These are phyloP conservation scores for Alternaria sp. DNA, from an alignment of 2,329 filamentous ascomycete genomes.

Conservation along the genomic window DNA sequence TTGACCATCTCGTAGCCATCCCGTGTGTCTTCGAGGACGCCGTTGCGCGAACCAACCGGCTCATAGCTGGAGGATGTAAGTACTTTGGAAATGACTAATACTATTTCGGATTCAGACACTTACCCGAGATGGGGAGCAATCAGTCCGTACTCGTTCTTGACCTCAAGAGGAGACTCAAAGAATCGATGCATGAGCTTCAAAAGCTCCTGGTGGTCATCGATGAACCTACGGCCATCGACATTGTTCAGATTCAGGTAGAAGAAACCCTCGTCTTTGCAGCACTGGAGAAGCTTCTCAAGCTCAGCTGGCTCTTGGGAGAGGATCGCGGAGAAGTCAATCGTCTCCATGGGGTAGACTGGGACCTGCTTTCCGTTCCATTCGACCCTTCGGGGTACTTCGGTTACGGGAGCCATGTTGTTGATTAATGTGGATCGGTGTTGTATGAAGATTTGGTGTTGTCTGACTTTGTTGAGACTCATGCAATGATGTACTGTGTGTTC, in stretches of 20 bases:
- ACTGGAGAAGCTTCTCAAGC: conserved; percentile 61
- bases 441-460: neutral
- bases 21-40: conserved; percentile 41
- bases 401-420: conserved; percentile 35
- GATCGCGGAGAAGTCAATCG: conserved; percentile 61
- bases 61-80: conserved; percentile 23
- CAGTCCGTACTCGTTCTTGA: conserved; percentile 66
- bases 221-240: conserved; percentile 63
- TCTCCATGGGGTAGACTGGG: conserved; percentile 50
- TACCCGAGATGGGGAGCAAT: conserved; percentile 63
- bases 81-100: neutral
- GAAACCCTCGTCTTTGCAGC: conserved; percentile 63
- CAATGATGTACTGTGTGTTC: neutral
- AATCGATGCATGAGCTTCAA: conserved; percentile 65
- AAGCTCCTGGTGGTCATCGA: conserved; percentile 62
- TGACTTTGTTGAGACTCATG: neutral
- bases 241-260: conserved; percentile 65
- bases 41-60: conserved; percentile 41
- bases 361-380: conserved; percentile 46
- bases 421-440: neutral
- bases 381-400: conserved; percentile 35
- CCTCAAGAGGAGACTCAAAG: conserved; percentile 63
- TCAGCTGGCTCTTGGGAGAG: conserved; percentile 65
- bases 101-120: conserved; percentile 30
- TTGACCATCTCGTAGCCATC: conserved; percentile 49